Conservation (phyloP, 1,284 basidiomycete species). For the Volvariella surrecta region DNA sequence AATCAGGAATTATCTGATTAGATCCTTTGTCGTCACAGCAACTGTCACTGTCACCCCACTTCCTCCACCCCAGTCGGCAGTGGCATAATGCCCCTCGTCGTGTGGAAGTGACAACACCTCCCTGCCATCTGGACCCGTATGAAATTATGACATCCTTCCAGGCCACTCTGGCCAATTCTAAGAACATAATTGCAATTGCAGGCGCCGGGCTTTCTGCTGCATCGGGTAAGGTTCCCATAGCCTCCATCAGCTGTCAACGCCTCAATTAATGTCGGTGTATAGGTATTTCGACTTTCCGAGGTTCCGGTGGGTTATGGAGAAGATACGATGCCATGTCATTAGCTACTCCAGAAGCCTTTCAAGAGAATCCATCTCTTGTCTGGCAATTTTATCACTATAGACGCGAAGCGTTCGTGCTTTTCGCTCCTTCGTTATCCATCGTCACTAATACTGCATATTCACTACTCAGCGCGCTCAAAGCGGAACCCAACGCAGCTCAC, state of each 20-base stretch:
- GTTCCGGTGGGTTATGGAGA: conserved; percentile 52
- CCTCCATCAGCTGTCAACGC: neutral
- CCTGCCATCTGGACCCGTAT: too few relatives aligned
- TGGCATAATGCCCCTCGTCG: too few relatives aligned
- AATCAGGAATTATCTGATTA: conserved; percentile 25
- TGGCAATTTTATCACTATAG: conserved; percentile 71
- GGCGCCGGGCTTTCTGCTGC: conserved; percentile 59
- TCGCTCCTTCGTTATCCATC: neutral
- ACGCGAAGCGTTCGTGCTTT: conserved; percentile 36
- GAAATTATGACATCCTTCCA: conserved; percentile 15
- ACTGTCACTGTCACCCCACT: too few relatives aligned
- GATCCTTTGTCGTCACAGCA: conserved; percentile 12
- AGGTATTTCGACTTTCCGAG: conserved; percentile 64
- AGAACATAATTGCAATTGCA: conserved; percentile 49
- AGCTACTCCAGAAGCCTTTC: conserved; percentile 52
- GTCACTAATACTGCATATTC: neutral
- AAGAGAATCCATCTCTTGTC: conserved; percentile 39
- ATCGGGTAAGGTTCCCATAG: conserved; percentile 30
- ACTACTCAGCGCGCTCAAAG: conserved; percentile 31
- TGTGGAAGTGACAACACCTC: too few relatives aligned
- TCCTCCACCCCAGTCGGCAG: too few relatives aligned
- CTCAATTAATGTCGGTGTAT: conserved; percentile 9
- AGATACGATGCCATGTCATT: conserved; percentile 46
- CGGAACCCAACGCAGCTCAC: conserved; percentile 52
- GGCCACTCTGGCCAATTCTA: conserved; percentile 20